phyloP scores from a whole-genome alignment of 345 rosid species.

The Arabis alpina region DNA sequence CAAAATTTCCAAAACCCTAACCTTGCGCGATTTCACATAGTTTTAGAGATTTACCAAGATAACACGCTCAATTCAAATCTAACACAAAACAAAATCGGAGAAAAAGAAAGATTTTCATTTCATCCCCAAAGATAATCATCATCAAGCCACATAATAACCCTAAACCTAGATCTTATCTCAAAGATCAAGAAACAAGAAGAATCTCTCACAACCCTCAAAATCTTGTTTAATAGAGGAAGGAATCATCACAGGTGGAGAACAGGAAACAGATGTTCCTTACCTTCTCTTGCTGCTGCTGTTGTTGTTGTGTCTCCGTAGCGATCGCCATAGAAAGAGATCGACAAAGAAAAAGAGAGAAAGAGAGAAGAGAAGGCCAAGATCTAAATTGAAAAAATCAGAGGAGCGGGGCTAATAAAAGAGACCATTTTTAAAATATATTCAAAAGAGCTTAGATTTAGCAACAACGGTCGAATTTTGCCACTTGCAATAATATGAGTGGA shows the following conservation, averaged over 20 bases:
- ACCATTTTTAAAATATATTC: neutral
- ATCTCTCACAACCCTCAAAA: neutral
- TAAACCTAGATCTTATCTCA: constrained; percentile 3
- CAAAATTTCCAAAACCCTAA: constrained; percentile 21
- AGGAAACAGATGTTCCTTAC: constrained; percentile 36
- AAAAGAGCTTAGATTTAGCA: neutral
- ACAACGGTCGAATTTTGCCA: constrained; percentile 79
- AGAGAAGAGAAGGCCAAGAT: constrained; percentile 12
- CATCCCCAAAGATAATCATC: constrained; percentile 9
- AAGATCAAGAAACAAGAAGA: neutral
- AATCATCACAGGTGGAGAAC: neutral
- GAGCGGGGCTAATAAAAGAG: constrained; percentile 18
- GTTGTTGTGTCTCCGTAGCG: constrained; percentile 63
- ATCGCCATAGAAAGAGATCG: constrained; percentile 61
- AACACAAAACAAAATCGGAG: constrained; percentile 3
- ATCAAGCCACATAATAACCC: too few species aligned
- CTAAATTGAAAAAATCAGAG: constrained; percentile 18
- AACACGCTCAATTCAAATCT: neutral
- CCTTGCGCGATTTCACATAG: neutral
- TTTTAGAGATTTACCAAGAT: neutral
- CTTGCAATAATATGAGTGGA: constrained; percentile 44
- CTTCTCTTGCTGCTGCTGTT: constrained; percentile 61
- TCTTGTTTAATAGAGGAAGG: neutral
- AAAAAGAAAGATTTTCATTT: constrained; percentile 16
- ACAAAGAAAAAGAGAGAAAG: constrained; percentile 20